These are phyloP conservation scores for Stagonosporopsis tanaceti DNA, from an alignment of 2,329 filamentous ascomycete species.

Conservation along the genomic window DNA sequence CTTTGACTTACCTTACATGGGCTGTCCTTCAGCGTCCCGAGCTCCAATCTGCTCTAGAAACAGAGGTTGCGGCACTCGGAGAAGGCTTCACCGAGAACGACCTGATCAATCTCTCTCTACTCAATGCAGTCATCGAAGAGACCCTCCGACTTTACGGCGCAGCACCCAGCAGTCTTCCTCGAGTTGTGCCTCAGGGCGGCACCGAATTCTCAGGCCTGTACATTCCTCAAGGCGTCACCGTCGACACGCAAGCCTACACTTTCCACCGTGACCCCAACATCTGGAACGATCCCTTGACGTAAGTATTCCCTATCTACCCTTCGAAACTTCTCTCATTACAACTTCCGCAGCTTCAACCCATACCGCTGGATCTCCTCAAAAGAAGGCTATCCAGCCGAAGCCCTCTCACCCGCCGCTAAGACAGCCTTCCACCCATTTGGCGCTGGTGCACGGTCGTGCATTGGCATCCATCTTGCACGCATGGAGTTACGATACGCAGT, in stretches of 20 bases:
- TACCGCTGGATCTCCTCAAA: slow-evolving; percentile 41
- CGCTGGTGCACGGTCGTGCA: slow-evolving; percentile 72
- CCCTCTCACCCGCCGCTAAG: slow-evolving; percentile 46
- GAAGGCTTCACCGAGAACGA: slow-evolving; percentile 39
- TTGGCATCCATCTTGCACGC: slow-evolving; percentile 72
- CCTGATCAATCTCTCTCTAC: slow-evolving; percentile 43
- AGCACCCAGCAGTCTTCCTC: slow-evolving; percentile 47
- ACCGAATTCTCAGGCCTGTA: slow-evolving; percentile 44
- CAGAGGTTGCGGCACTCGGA: slow-evolving; percentile 29
- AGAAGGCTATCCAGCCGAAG: slow-evolving; percentile 33
- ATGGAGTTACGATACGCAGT: slow-evolving; percentile 64
- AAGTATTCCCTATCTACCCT: slow-evolving; percentile 2
- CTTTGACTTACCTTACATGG: slow-evolving; percentile 48
- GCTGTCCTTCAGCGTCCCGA: slow-evolving; percentile 36
- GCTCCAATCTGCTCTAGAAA: slow-evolving; percentile 31
- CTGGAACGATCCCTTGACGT: slow-evolving; percentile 37
- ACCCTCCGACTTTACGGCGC: slow-evolving; percentile 49
- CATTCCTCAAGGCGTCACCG: slow-evolving; percentile 49
- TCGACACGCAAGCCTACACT: slow-evolving; percentile 52
- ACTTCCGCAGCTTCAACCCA: slow-evolving; percentile 42
- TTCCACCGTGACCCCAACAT: slow-evolving; percentile 49
- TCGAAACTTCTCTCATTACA: background rate
- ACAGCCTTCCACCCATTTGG: slow-evolving; percentile 73
- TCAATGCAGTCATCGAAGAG: slow-evolving; percentile 52
- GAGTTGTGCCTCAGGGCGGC: slow-evolving; percentile 50